Base-by-base conservation (phyloP, 1,284 basidiomycete genomes). In the Phaffia rhodozyma region DNA sequence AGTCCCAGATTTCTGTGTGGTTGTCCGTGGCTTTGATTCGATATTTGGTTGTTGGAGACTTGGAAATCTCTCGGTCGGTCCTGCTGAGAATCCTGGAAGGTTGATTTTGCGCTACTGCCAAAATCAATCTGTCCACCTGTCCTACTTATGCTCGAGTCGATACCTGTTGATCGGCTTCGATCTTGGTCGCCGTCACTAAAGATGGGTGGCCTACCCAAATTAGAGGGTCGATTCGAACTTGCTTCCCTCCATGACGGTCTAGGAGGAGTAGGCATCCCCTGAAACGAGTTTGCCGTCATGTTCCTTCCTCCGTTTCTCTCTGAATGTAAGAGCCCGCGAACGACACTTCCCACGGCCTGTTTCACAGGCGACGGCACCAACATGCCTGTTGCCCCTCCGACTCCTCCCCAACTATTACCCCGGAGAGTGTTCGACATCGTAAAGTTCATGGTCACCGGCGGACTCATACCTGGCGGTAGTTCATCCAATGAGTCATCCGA, bases 371-470 rank as follows among this genome's bases (percentile, higher is more conserved):
- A 21, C 16, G n/a, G 38, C 9, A 32, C 47, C 25, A 27, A 23
- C 29, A 21, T 20, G 20, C 57, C 56, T 38, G 16, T 27, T 55
- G 58, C 29, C 21, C 20, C 59, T 52, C 50, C 3, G 50, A 50
- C 23, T 25, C 38, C 60, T n/a, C 18, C 53, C 38, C 38, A 43
- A 43, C 13, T 43, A 43, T 16, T 43, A 43, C 38, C 38, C 38
- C 38, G 38, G 16, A 43, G 38, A 43, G 38, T 43, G 38, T 55
- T 61, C 53, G 63, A 59, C 23, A 65, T 54, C 38, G 84, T 84
- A 66, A 89, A 91, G 32, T 85, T 86, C 82, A 92, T 84, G 63
- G 87, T 86, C 4, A 86, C 82, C 1, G 89, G 89, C 2, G 91
- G 89, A 0, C 89, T 91, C 86, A 92, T 88, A 55, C 86, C 86